Evolutionary conservation across 2,329 filamentous ascomycete species (phyloP).

Genomic region (Hymenoscyphus fructigenus): DNA sequence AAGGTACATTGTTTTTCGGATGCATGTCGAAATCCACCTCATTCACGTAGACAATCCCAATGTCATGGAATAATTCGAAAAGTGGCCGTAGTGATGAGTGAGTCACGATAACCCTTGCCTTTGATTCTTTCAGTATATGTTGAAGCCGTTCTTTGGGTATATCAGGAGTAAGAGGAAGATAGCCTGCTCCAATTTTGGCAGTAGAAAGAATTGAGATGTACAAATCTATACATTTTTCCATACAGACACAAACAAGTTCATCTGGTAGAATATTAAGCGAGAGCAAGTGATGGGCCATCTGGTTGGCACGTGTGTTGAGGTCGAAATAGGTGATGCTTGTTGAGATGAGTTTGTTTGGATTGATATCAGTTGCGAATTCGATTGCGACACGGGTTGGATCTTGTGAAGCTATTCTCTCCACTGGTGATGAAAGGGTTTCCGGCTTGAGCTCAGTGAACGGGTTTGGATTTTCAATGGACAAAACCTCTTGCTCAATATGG

Average conservation of each 20-base stretch:
- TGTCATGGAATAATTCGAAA: slow-evolving; percentile 21
- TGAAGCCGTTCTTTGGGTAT: slow-evolving; percentile 61
- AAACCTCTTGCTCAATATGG: slow-evolving; percentile 15
- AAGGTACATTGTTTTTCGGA: slow-evolving; percentile 23
- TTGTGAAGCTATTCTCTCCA: slow-evolving; percentile 32
- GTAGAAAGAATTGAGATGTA: slow-evolving; percentile 75
- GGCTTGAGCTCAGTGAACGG: slow-evolving; percentile 17
- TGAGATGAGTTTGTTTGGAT: slow-evolving; percentile 37
- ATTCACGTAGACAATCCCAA: slow-evolving; percentile 34
- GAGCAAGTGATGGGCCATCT: slow-evolving; percentile 57
- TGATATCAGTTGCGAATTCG: slow-evolving; percentile 56
- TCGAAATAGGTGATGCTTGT: slow-evolving; percentile 60
- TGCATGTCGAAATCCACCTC: slow-evolving; percentile 26
- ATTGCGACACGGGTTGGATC: slow-evolving; percentile 60
- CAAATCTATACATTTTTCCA: slow-evolving; percentile 73
- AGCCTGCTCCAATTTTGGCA: slow-evolving; percentile 73
- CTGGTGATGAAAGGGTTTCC: slow-evolving; percentile 30
- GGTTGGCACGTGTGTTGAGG: slow-evolving; percentile 64
- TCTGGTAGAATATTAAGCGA: slow-evolving; percentile 48
- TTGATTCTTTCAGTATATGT: slow-evolving; percentile 62
- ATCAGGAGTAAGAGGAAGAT: slow-evolving; percentile 75
- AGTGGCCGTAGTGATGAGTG: slow-evolving; percentile 33
- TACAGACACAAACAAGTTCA: slow-evolving; percentile 67
- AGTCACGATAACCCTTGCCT: slow-evolving; percentile 48
- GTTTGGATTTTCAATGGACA: slow-evolving; percentile 34